Evolutionary conservation across 1,139 yeast species (phyloP), one percentile per base, ranked within the genome.

Genomic region (Blastobotrys apis): DNA sequence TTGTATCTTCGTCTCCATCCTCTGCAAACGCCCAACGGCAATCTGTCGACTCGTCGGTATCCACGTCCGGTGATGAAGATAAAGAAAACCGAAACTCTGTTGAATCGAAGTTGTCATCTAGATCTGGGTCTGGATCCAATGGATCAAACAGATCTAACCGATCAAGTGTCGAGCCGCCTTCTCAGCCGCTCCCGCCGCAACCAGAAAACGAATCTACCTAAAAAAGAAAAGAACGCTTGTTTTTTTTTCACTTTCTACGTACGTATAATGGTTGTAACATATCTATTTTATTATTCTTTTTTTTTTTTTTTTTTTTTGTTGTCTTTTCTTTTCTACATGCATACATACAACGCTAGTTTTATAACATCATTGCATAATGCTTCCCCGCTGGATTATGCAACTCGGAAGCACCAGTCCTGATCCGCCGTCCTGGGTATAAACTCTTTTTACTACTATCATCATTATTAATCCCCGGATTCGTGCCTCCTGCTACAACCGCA

Each of bases 321-420:
- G 12, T 26, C 10, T 10, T 26, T 26, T 26, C 12, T 26, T 26
- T 16, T 15, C 19, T 30, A 6, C 5, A 30, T 30, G 33, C 33
- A 30, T 8, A 30, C 10, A 5, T 17, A 32, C 19, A 5, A 12
- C 19, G 21, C 6, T 9, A 29, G 5, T 6, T 10, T 20, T 43
- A 51, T 17, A 57, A 41, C 12, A 44, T 40, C 57, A 56, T 57
- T 4, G 58, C 51, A 41, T 40, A 54, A 40, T 44, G 44, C 23
- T 47, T 41, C 8, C 63, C 63, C 8, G 54, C 54, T n/a, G 49
- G 25, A 34, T 59, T 59, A 39, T 59, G 63, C 23, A 58, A 34
- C 15, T 47, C 49, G n/a, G 59, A 44, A 3, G 51, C 53, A 2
- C 56, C 56, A 3, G 55, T 49, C 19, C 60, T 45, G 27, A 57